Conservation (phyloP, 371 early-diverging fungal species). For the Mortierella sp. region DNA sequence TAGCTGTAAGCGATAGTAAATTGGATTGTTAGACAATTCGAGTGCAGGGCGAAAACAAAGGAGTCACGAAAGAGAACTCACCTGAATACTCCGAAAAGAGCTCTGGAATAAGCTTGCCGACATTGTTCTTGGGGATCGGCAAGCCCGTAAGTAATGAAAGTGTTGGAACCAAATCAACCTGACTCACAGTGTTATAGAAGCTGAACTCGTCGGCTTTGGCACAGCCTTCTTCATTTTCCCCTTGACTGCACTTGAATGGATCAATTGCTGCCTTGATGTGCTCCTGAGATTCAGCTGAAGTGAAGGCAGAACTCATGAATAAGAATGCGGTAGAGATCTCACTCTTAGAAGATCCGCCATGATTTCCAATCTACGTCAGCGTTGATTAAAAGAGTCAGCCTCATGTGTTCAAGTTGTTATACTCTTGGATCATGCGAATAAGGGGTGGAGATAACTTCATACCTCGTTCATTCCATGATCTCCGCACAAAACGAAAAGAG, state of each 20-base stretch:
- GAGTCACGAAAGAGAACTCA: slow-evolving; percentile 7
- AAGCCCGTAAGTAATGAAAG: slow-evolving; percentile 83
- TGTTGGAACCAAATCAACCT: slow-evolving; percentile 92
- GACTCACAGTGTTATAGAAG: slow-evolving; percentile 69
- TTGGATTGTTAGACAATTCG: neutral
- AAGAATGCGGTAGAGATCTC: slow-evolving; percentile 69
- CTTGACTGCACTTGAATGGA: slow-evolving; percentile 11
- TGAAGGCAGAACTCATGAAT: slow-evolving; percentile 25
- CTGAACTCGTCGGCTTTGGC: slow-evolving; percentile 19
- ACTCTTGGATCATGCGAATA: neutral
- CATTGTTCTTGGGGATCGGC: slow-evolving; percentile 92
- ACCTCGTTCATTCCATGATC: slow-evolving; percentile 99
- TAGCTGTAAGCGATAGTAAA: slow-evolving; percentile 22
- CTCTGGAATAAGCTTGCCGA: slow-evolving; percentile 84
- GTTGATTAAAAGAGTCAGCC: too few species aligned
- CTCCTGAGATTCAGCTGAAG: neutral
- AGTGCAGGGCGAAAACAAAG: slow-evolving; percentile 23
- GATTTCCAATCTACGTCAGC: slow-evolving; percentile 64
- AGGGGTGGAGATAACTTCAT: neutral
- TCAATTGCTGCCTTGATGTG: slow-evolving; percentile 32
- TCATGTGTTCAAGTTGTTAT: neutral
- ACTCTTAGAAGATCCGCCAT: slow-evolving; percentile 72
- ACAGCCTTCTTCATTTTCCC: neutral
- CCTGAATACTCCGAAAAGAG: slow-evolving; percentile 55
- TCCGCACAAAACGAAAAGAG: slow-evolving; percentile 93